Base-by-base conservation (phyloP, 2,329 filamentous ascomycete species). In the Xylariaceae sp. region DNA sequence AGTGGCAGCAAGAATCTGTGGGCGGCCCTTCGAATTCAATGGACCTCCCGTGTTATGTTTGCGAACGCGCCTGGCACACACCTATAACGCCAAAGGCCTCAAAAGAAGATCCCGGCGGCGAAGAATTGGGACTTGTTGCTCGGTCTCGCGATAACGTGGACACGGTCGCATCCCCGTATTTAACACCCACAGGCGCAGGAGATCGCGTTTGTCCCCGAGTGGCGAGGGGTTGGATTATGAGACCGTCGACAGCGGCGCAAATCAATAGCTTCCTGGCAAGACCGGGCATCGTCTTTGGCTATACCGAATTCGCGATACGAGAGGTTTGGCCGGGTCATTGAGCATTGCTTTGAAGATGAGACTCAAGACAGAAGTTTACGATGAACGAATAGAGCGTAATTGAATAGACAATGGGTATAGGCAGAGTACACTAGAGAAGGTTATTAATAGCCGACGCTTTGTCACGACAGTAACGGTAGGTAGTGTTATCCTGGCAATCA, bases 191-290 rank as follows among this genome's bases (percentile, higher is more conserved):
- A 27, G 84, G 77, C 56, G 74, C 68, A 30, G 80, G 72, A 40
- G 76, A 29, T 6, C 55, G 71, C 55, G 64, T 59, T 45, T 68
- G 78, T 66, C 84, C 80, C 66, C 83, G 84, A 52, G 76, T 72
- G 19, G 81, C 77, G 32, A 87, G 74, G 30, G 88, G 86, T 65
- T 94, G 89, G 44, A 96, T 79, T 60, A 95, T 76, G 50, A 96
- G 78, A 54, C 91, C 91, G 67, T 96, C 91, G 51, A 86, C 82
- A 30, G 89, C 85, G 53, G 91, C 89, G 71, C 86, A 86, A 62
- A 96, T 83, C 61, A 91, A 69, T 53, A 95, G 74, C 73, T 94
- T 95, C 68, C 88, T 87, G 56, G 88, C 84, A 57, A 95, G 75
- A 61, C 81, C 80, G 53, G 89, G 86, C 90, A 95, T 68, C 55